Base-by-base conservation (phyloP, 2,329 filamentous ascomycete species). In the Zelopaecilomyces penicillatus region DNA sequence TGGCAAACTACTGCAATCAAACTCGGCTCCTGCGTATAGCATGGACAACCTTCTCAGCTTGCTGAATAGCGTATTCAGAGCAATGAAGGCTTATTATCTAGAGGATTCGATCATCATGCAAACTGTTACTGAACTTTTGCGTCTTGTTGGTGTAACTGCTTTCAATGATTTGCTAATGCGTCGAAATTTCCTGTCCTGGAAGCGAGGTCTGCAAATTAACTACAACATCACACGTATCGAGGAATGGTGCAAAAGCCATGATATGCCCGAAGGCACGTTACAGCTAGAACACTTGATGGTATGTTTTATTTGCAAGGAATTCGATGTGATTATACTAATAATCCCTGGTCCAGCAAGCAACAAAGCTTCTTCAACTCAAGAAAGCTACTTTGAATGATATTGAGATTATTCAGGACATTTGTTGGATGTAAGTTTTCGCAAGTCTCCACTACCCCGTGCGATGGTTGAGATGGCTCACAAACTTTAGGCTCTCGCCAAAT, bases 171-270 rank as follows among this genome's bases (percentile, higher is more conserved):
- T 98, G 51, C 78, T 98, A 54, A 96, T 98, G 90, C 82, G 93
- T 58, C 81, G 93, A 57, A 97, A 97, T 68, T 98, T 98, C 78
- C 78, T 98, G 46, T 96, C 90, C 0, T 98, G 93, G 93, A 98
- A 98, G 75, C 88, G 93, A 65, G 93, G 93, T 57, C 79, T 98
- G 44, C 93, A 98, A 67, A 98, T 98, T 71, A 98, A 98, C 71
- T 98, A 98, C 75, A 98, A 98, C 71, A 98, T 98, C 65, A 98
- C 93, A 27, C 82, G 93, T 46, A 98, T 98, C 52, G 93, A 98
- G 66, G 93, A 98, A 69, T 98, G 93, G 93, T 98, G 93, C 71
- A 98, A 98, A 80, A 95, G 90, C 61, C 94, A 98, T 65, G 93
- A 97, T 57, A 97, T 98, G 91, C 93, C 93, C 1, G 91, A 98